Evolutionary conservation across 176 grass and related monocot genomes (phyloP).

Genomic region (Aegilops longissima): DNA sequence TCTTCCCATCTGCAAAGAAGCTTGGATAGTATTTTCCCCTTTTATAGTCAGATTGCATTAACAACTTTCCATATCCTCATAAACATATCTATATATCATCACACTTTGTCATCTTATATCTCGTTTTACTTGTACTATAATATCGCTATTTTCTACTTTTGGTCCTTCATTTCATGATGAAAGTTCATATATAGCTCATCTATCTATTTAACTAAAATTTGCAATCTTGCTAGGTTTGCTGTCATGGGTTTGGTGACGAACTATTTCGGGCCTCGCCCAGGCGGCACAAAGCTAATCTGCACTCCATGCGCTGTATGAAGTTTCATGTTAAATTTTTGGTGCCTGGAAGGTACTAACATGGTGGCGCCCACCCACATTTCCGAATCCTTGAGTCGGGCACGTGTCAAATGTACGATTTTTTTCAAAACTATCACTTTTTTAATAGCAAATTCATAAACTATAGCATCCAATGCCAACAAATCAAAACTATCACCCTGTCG

Average conservation of each 20-base stretch:
- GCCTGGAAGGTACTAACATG: no score
- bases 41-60: neutral
- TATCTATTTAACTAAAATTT: neutral
- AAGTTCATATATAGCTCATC: neutral
- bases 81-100: neutral
- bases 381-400: no score
- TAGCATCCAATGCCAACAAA: no score
- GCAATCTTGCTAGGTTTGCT: constrained; percentile 69
- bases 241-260: constrained; percentile 93
- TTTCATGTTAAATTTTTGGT: neutral
- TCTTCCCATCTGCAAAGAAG: neutral
- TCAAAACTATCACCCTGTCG: no score
- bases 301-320: neutral
- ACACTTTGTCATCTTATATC: neutral
- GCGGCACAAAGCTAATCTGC: constrained; percentile 46
- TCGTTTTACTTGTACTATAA: neutral
- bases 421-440: no score
- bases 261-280: constrained; percentile 78
- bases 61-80: neutral
- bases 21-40: neutral
- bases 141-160: neutral
- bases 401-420: no score
- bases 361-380: no score
- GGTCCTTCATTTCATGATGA: neutral
- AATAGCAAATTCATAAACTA: no score